Percentiles rank a stretch among this genome's conserved stretches.
Conservation (phyloP, 2,329 filamentous ascomycete genomes). For the Rachicladosporium sp. region DNA sequence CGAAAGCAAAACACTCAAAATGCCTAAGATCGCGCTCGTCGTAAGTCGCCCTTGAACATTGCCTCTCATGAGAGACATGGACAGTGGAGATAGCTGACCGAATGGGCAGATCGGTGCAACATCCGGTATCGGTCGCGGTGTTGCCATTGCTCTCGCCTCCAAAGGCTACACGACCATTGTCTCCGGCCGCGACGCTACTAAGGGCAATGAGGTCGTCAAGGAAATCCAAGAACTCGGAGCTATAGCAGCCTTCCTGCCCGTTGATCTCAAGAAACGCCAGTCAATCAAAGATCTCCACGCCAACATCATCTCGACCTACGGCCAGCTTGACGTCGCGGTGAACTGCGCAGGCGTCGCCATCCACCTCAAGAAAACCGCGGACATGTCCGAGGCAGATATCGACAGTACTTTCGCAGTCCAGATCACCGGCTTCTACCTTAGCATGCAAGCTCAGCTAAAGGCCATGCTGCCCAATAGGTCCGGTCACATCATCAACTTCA, state of each 20-base stretch:
- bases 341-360: conserved; percentile 31
- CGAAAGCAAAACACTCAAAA: no score
- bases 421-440: conserved; percentile 5
- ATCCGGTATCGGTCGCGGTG: conserved; percentile 2
- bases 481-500: conserved; percentile 27
- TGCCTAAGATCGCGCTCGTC: no score
- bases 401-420: conserved; percentile 31
- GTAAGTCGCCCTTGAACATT: no score
- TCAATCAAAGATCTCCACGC: conserved; percentile 3
- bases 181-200: background rate
- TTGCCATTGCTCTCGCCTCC: conserved; percentile 1
- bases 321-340: conserved; percentile 30
- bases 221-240: conserved; percentile 1
- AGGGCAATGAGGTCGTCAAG: conserved; percentile 2
- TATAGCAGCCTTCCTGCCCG: conserved; percentile 1
- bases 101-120: conserved; percentile 1
- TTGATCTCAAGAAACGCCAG: conserved; percentile 23
- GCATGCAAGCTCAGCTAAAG: conserved; percentile 26
- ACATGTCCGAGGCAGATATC: conserved; percentile 30
- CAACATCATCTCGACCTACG: conserved; percentile 24
- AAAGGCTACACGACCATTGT: conserved; percentile 1
- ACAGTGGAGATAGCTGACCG: no score
- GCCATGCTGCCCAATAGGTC: conserved; percentile 33
- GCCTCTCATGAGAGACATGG: no score
- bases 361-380: conserved; percentile 26